Evolutionary conservation across 1,284 basidiomycete genomes (phyloP).

Genomic region (Heterobasidion parviporum): DNA sequence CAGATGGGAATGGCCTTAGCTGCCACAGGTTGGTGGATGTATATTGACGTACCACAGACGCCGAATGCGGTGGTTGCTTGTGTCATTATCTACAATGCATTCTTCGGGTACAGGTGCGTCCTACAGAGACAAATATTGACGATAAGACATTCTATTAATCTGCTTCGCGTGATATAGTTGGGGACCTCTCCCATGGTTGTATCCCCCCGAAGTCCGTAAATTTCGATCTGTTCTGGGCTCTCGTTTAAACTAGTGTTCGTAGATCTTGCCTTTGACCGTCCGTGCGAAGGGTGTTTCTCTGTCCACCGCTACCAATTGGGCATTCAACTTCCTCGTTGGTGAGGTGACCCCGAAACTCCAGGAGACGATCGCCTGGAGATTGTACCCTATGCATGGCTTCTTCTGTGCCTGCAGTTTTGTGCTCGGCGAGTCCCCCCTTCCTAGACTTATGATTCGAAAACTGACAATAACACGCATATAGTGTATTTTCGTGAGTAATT

Average conservation of each 20-base stretch:
- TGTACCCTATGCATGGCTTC: constrained; percentile 96
- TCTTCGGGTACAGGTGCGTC: constrained; percentile 74
- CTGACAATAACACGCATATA: constrained; percentile 13
- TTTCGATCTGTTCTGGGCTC: neutral
- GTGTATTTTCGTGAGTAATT: constrained; percentile 64
- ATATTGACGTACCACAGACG: constrained; percentile 79
- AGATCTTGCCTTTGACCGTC: constrained; percentile 89
- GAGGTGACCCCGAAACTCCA: constrained; percentile 86
- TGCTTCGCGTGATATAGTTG: constrained; percentile 29
- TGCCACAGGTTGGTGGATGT: constrained; percentile 90
- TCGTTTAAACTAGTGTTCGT: neutral
- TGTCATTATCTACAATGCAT: constrained; percentile 91
- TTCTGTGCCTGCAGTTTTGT: constrained; percentile 88
- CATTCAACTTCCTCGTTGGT: constrained; percentile 87
- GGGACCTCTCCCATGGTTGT: constrained; percentile 84
- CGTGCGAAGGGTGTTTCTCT: constrained; percentile 93
- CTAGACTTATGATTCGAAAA: neutral
- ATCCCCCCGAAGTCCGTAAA: constrained; percentile 66
- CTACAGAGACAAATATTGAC: neutral
- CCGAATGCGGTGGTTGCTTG: constrained; percentile 87
- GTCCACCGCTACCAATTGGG: constrained; percentile 82
- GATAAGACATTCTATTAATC: neutral
- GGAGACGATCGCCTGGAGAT: constrained; percentile 84
- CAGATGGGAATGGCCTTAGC: constrained; percentile 75
- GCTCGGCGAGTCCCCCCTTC: constrained; percentile 38